These are phyloP conservation scores for Pyricularia pennisetigena DNA, from an alignment of 2,329 filamentous ascomycete species.

Conservation along the genomic window DNA sequence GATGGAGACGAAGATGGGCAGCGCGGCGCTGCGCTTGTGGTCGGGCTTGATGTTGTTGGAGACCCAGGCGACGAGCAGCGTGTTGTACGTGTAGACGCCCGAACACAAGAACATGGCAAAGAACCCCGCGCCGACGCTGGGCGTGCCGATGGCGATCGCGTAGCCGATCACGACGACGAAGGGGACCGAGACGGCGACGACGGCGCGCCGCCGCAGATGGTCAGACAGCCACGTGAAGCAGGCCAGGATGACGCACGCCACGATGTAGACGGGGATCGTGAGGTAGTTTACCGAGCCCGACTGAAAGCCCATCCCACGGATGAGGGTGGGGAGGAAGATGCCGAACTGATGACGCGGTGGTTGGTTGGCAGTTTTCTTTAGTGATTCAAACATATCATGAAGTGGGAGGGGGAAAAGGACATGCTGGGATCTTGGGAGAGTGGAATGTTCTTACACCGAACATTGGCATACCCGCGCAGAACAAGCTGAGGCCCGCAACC, in stretches of 20 bases:
- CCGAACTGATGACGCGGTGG: slow-evolving; percentile 16
- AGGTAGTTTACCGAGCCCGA: slow-evolving; percentile 7
- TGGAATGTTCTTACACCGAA: slow-evolving; percentile 15
- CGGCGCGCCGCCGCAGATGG: slow-evolving; percentile 7
- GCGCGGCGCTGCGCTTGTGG: slow-evolving; percentile 11
- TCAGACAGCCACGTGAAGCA: slow-evolving; percentile 8
- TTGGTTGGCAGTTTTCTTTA: not conserved
- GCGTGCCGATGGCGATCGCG: slow-evolving; percentile 7
- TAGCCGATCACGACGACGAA: slow-evolving; percentile 7
- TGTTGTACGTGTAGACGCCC: slow-evolving; percentile 12
- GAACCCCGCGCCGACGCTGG: slow-evolving; percentile 10
- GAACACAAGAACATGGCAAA: slow-evolving; percentile 10
- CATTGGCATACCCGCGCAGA: slow-evolving; percentile 26
- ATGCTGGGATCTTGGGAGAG: not conserved
- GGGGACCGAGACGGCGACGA: slow-evolving; percentile 9
- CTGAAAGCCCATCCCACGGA: slow-evolving; percentile 9
- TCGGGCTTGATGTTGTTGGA: slow-evolving; percentile 11
- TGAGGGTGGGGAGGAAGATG: slow-evolving; percentile 29
- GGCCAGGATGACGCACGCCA: slow-evolving; percentile 7
- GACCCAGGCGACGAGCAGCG: slow-evolving; percentile 10
- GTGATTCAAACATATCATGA: not conserved
- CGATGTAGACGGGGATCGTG: slow-evolving; percentile 8
- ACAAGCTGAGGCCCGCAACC: slow-evolving; percentile 22
- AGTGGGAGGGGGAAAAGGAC: no score
- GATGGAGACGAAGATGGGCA: slow-evolving; percentile 6